A percentile compares a stretch with the other conserved stretches of the same genome.
These are phyloP conservation scores for Mucor irregularis DNA, from an alignment of 371 early-diverging fungal species.

Conservation along the genomic window DNA sequence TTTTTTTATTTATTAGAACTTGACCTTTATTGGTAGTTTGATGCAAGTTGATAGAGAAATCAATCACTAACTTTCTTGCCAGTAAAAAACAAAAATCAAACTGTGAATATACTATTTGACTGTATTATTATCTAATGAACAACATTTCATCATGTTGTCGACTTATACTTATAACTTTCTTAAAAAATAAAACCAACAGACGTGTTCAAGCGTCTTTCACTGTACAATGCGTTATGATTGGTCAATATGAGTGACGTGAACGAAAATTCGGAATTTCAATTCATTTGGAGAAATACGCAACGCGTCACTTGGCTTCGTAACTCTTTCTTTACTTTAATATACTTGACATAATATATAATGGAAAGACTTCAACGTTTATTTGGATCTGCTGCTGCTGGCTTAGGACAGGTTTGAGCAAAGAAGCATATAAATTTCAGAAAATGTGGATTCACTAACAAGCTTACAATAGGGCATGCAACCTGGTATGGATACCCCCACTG, in stretches of 20 bases:
- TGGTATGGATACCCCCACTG: conserved; percentile 83
- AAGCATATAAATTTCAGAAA: background rate
- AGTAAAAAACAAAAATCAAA: too few species aligned
- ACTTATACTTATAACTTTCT: too few species aligned
- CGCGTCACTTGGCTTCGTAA: conserved; percentile 7
- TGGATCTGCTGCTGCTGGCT: conserved; percentile 59
- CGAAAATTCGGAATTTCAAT: too few species aligned
- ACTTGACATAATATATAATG: conserved; percentile 38
- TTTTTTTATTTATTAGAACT: conserved; percentile 5
- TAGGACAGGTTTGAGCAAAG: conserved; percentile 35
- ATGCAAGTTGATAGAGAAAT: conserved; percentile 13
- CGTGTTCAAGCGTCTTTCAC: too few species aligned
- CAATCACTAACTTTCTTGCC: conserved; percentile 3
- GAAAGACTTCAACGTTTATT: conserved; percentile 75
- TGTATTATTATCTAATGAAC: background rate
- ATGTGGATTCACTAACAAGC: background rate
- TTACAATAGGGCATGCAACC: conserved; percentile 57
- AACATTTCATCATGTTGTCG: too few species aligned
- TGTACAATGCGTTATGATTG: too few species aligned
- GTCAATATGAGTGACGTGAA: too few species aligned
- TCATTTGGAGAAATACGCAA: background rate
- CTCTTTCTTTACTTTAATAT: background rate
- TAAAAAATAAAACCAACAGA: too few species aligned
- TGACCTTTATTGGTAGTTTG: conserved; percentile 15
- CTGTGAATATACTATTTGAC: background rate